Conservation (phyloP, 306 rosid genomes). For the Echinosophora koreensis region DNA sequence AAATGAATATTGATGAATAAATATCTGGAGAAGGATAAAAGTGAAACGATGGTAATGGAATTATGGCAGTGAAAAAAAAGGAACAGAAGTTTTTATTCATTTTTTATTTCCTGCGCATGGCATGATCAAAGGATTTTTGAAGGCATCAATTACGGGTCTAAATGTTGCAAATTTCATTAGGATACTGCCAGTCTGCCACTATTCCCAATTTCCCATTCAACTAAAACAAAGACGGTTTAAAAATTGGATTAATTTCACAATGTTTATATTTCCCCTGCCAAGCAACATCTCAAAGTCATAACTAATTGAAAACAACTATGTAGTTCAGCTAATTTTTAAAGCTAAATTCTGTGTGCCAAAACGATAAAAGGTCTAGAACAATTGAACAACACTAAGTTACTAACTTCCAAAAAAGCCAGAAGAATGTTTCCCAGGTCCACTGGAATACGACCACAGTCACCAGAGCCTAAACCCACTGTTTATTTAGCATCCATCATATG, state of each 20-base stretch:
- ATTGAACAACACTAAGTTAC: conserved; percentile 52
- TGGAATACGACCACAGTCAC: conserved; percentile 57
- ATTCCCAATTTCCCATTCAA: conserved; percentile 11
- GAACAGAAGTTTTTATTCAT: too few relatives aligned
- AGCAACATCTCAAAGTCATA: conserved; percentile 35
- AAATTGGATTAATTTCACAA: conserved; percentile 3
- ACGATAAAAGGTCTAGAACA: conserved; percentile 51
- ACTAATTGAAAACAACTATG: conserved; percentile 49
- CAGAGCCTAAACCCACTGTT: conserved; percentile 61
- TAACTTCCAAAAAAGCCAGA: conserved; percentile 47
- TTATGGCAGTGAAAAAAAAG: too few relatives aligned
- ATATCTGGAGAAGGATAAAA: too few relatives aligned
- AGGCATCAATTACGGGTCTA: too few relatives aligned
- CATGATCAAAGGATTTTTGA: too few relatives aligned
- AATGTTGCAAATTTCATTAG: too few relatives aligned
- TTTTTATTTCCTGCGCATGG: too few relatives aligned
- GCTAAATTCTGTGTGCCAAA: conserved; percentile 52
- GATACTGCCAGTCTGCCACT: not conserved
- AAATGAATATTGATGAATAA: too few relatives aligned
- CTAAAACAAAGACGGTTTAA: conserved; percentile 21
- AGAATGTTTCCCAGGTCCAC: conserved; percentile 60
- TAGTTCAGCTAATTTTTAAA: conserved; percentile 47
- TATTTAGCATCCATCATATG: conserved; percentile 67
- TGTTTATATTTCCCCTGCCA: conserved; percentile 4
- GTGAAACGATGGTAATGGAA: too few relatives aligned